These are phyloP conservation scores for Xylaria sp. DNA, from an alignment of 2,329 filamentous ascomycete genomes.

Conservation along the genomic window DNA sequence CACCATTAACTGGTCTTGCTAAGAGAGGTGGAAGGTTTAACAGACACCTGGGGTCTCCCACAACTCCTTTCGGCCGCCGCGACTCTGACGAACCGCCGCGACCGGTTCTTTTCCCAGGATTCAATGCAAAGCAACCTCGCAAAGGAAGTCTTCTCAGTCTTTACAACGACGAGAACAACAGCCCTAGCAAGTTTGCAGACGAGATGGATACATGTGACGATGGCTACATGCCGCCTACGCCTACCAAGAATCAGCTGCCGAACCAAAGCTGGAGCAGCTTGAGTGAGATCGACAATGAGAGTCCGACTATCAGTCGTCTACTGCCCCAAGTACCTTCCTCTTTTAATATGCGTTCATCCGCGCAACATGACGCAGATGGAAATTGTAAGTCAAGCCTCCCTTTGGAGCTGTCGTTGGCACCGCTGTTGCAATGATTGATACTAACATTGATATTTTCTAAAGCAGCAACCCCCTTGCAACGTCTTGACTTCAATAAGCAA, in stretches of 20 bases:
- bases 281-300: slow-evolving; percentile 39
- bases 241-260: slow-evolving; percentile 65
- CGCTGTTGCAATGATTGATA: slow-evolving; percentile 39
- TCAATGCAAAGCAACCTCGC: slow-evolving; percentile 42
- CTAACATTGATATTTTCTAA: slow-evolving; percentile 45
- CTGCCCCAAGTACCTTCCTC: slow-evolving; percentile 40
- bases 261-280: slow-evolving; percentile 34
- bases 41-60: slow-evolving; percentile 70
- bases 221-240: slow-evolving; percentile 81
- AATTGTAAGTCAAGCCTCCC: slow-evolving; percentile 40
- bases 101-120: slow-evolving; percentile 62
- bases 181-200: slow-evolving; percentile 43
- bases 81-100: slow-evolving; percentile 53
- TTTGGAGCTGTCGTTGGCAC: slow-evolving; percentile 26
- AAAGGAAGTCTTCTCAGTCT: slow-evolving; percentile 72
- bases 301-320: slow-evolving; percentile 44
- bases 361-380: slow-evolving; percentile 25
- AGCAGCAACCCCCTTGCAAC: slow-evolving; percentile 59
- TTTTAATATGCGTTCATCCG: slow-evolving; percentile 26
- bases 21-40: slow-evolving; percentile 59
- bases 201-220: slow-evolving; percentile 41
- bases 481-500: slow-evolving; percentile 44
- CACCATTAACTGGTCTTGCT: slow-evolving; percentile 46
- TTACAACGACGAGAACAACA: slow-evolving; percentile 66
- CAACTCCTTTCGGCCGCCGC: slow-evolving; percentile 69